phyloP scores from a whole-genome alignment of 2,329 filamentous ascomycete genomes.

The Ploettnerulaceae sp. region DNA sequence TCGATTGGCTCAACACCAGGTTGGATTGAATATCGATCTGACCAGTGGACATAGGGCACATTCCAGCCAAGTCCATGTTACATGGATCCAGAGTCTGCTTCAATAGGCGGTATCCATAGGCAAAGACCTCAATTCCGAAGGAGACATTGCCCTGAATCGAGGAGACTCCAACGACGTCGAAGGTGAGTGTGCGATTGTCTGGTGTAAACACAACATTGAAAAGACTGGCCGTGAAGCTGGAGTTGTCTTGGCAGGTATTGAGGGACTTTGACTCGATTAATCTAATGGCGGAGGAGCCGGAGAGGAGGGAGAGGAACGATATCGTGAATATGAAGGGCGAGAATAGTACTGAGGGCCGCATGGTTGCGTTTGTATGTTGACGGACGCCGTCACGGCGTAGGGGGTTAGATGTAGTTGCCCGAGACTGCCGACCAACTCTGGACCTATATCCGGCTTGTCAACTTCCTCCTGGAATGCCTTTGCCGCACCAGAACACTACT shows the following conservation, averaged over 20 bases:
- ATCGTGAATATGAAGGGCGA: constrained; percentile 29
- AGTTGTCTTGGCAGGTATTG: constrained; percentile 78
- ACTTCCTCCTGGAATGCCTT: constrained; percentile 4
- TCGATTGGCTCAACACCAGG: constrained; percentile 51
- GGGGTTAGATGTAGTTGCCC: constrained; percentile 14
- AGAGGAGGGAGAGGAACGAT: constrained; percentile 29
- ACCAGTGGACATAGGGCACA: constrained; percentile 88
- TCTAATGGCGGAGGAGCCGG: constrained; percentile 24
- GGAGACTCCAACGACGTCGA: constrained; percentile 77
- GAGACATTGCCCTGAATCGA: constrained; percentile 77
- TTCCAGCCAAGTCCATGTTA: constrained; percentile 59
- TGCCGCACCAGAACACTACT: constrained; percentile 1
- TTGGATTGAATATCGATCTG: constrained; percentile 74
- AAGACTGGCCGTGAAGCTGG: constrained; percentile 78
- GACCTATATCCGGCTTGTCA: constrained; percentile 11
- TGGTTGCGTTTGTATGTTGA: constrained; percentile 26
- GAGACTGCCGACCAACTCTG: constrained; percentile 21
- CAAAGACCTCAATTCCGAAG: constrained; percentile 70
- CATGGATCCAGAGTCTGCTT: constrained; percentile 71
- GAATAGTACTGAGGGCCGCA: constrained; percentile 28
- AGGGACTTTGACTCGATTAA: constrained; percentile 72
- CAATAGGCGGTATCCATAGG: constrained; percentile 76
- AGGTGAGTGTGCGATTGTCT: constrained; percentile 63
- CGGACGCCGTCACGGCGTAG: constrained; percentile 23
- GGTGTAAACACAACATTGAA: constrained; percentile 83